Base-by-base conservation (phyloP, 768 basidiomycete species). In the Rubroboletus pulcherrimus region DNA sequence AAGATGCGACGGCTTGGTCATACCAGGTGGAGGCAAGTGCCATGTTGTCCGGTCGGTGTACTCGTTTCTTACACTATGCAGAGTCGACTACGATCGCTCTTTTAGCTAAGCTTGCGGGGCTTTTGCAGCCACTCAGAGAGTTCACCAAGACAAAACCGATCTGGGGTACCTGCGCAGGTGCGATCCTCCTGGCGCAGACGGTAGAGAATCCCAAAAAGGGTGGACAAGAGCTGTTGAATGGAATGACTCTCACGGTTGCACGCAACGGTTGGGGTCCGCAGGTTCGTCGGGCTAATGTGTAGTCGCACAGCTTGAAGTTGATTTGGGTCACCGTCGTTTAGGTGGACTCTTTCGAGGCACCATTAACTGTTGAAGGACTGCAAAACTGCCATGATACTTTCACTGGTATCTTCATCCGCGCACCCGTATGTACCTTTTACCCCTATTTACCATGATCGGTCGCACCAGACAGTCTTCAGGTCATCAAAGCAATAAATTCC, bases 121-220 rank as follows among this genome's bases (percentile, higher is more conserved):
- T 98, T 39, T 68, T 93, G 15, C 84, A 88, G n/a, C 92, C 91
- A 7, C 77, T 98, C 5, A 78, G 81, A 37, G 78, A 81, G 37
- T 95, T 94, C 60, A 76, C 86, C n/a, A 75, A 76, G 60, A 69
- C 65, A 1, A 92, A 88, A 66, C 85, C 92, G 0, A 82, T 94
- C 3, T 98, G 93, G 93, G 95, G 95, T 3, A 97, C 93, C 0
- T 98, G 95, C 71, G 95, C 95, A 0, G 95, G 96, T 11, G 94
- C 94, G 39, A 97, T 98, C 51, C 76, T 98, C 19, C 81, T 98
- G 44, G 81, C 93, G 2, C 78, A 86, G 59, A 73, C 78, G 12
- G 82, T 92, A 3, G 82, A 86, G 42, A 87, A 88, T 42, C 82
- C 85, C 4, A 93, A 93, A 75, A 86, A 85, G 64, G 91, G 89